phyloP scores from a whole-genome alignment of 371 early-diverging fungal species.

The Mucor lusitanicus region DNA sequence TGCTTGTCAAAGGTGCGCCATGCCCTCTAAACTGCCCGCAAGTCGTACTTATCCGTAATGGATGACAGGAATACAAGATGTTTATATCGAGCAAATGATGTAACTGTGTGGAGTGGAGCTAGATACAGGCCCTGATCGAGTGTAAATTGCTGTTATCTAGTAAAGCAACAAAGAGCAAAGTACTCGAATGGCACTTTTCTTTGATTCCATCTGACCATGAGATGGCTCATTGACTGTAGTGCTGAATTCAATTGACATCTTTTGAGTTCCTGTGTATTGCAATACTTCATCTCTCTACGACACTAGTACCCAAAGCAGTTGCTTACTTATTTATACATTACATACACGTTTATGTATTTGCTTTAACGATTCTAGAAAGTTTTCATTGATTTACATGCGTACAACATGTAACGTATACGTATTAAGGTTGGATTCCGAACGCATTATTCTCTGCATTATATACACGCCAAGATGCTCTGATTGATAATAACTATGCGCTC shows the following conservation, averaged over 20 bases:
- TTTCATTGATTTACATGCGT: background rate
- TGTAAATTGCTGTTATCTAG: background rate
- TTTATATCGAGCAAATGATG: background rate
- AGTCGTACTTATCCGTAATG: background rate
- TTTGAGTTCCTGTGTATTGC: background rate
- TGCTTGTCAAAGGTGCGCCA: constrained; percentile 1
- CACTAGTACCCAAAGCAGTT: background rate
- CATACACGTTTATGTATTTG: background rate
- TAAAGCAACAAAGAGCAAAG: background rate
- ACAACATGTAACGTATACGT: background rate
- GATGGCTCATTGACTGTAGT: background rate
- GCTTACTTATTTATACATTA: background rate
- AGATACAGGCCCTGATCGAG: background rate
- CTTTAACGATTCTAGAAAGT: background rate
- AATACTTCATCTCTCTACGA: background rate
- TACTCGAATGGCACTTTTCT: background rate
- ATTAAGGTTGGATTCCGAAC: background rate
- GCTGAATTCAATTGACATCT: background rate
- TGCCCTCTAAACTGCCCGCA: background rate
- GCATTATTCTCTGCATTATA: background rate
- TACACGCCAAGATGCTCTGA: background rate
- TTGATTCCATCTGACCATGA: background rate
- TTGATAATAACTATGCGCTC: background rate
- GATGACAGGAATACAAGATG: background rate
- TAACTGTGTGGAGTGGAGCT: background rate